Evolutionary conservation across 129 eudicot species (phyloP), one percentile per base, ranked within the genome.

Genomic region (Flaveria sonorensis): DNA sequence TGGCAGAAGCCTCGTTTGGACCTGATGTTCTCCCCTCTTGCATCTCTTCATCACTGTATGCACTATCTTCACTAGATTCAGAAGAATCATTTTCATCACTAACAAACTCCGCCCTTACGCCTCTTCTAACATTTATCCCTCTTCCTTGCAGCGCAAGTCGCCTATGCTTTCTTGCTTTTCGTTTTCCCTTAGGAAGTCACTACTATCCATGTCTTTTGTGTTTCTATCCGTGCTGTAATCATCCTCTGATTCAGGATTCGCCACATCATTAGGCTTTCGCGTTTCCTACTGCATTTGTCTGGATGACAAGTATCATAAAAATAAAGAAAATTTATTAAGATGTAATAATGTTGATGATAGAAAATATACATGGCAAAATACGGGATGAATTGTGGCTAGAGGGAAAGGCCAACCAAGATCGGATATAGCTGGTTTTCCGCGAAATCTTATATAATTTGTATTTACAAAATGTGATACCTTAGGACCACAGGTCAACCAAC

Each of bases 401-500:
- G n/a, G n/a, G n/a, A n/a, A n/a, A n/a, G n/a, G n/a, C n/a, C n/a
- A n/a, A n/a, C n/a, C n/a, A n/a, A n/a, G n/a, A n/a, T n/a, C n/a
- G n/a, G n/a, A n/a, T n/a, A n/a, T n/a, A n/a, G n/a, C n/a, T n/a
- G n/a, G n/a, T n/a, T n/a, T n/a, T n/a, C 26, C 1, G 26, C 26
- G 1, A 24, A 24, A 3, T 30, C 5, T 30, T 4, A 4, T 30
- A 14, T 48, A 48, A 48, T 4, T 48, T 48, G 53, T 13, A 7
- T 40, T 42, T 57, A 40, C 42, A 12, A 15, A 6, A 56, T 40
- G 47, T 16, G 13, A 20, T 32, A 94, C 98, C 98, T 94, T 94
- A 36, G 98, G 98, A 74, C 97, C 98, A 75, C 98, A n/a, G 98
- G 66, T 94, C 98, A 70, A 94, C 96, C 75, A 94, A 69, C 88